Evolutionary conservation across 345 rosid species (phyloP), one percentile per base, ranked within the genome.

Genomic region (Zanthoxylum bungeanum): DNA sequence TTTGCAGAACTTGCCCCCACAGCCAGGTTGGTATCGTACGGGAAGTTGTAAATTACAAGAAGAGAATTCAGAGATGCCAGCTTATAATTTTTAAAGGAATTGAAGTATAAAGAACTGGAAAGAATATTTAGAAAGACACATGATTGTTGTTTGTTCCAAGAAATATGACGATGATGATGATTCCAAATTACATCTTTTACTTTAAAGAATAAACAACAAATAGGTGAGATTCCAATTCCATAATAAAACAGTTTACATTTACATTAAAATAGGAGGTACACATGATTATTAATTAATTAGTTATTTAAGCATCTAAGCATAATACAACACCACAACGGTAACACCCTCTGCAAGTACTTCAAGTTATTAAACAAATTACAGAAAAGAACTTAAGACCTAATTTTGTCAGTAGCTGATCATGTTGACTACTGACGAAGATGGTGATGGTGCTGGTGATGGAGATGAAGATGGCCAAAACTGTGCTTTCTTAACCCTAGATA

Each of bases 401-500:
- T 53, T 27, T 16, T 4, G 28, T 71, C 31, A 57, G 37, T 28
- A 2, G 7, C 60, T 56, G 40, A 52, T 64, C 64, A 60, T 66
- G 59, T 67, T 28, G 73, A 76, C 64, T 70, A 73, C 16, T 12
- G 78, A 59, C 2, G 81, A 44, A 44, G 72, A 66, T 14, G 68
- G 42, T 34, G 56, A 50, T 3, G 77, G 9, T 4, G 78, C n/a
- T 39, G 73, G 4, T 33, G 76, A 3, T 12, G 77, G 5, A 7
- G 85, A 0, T 36, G 80, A 50, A 47, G 79, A 74, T 36, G 87
- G 85, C 91, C 91, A 87, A 34, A 87, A 75, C 76, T 81, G 82
- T 0, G 91, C 89, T 5, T 59, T 87, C 78, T 85, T 87, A 61
- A 85, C 87, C 49, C 66, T 78, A 14, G 91, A 83, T 19, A 87